A percentile compares a stretch with the other conserved stretches of the same genome.
These are phyloP conservation scores for Calonectria leucothoes DNA, from an alignment of 2,329 filamentous ascomycete genomes.

Conservation along the genomic window DNA sequence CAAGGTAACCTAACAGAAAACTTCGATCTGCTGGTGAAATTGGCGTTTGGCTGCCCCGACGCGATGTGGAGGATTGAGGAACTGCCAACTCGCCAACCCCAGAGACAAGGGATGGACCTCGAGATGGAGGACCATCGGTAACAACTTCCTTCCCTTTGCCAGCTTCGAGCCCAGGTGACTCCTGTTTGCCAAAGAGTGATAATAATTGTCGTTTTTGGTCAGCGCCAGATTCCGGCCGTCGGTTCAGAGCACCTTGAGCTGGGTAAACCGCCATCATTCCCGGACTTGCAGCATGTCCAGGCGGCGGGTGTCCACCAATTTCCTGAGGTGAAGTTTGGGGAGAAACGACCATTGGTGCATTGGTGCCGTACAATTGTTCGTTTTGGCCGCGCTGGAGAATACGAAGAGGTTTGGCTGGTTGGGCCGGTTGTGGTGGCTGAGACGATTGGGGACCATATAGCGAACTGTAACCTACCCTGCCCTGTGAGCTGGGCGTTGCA, in stretches of 20 bases:
- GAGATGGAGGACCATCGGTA: conserved; percentile 45
- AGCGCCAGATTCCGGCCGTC: conserved; percentile 41
- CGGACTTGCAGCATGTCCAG: conserved; percentile 33
- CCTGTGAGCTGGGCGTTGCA: conserved; percentile 27
- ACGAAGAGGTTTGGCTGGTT: conserved; percentile 44
- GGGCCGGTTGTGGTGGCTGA: conserved; percentile 27
- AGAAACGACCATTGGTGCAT: conserved; percentile 24
- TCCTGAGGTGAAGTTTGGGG: conserved; percentile 37
- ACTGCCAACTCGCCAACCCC: conserved; percentile 46
- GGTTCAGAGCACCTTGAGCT: conserved; percentile 14
- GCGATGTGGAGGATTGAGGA: conserved; percentile 43
- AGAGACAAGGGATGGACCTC: conserved; percentile 58
- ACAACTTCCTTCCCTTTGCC: conserved; percentile 41
- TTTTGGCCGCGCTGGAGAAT: conserved; percentile 51
- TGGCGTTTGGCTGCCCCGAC: conserved; percentile 63
- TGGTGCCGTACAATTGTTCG: conserved; percentile 34
- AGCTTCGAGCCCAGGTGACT: conserved; percentile 37
- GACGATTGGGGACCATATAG: conserved; percentile 29
- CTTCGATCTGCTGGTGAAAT: conserved; percentile 78
- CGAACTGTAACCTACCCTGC: conserved; percentile 27
- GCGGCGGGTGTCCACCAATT: conserved; percentile 30
- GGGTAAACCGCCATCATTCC: conserved; percentile 31
- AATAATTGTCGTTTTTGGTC: conserved; percentile 57
- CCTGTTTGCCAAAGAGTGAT: conserved; percentile 70
- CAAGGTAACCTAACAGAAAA: conserved; percentile 81